Conservation (phyloP, 352 stramenopile genomes). For the Phytophthora rubi region DNA sequence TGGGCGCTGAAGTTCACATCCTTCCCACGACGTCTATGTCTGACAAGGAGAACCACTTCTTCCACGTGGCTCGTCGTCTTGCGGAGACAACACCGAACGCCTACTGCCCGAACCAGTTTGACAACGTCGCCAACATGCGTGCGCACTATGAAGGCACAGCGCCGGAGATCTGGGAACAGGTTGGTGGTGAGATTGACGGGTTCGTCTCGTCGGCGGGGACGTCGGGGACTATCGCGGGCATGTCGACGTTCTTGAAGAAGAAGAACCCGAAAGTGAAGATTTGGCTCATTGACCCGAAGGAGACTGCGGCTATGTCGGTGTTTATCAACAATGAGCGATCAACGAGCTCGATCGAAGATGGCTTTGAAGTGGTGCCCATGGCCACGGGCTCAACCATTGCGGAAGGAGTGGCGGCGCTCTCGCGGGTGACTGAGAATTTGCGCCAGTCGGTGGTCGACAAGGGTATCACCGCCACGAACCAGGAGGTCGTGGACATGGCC, state of each 20-base stretch:
- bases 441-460: constrained; percentile 90
- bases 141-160: constrained; percentile 84
- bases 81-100: constrained; percentile 40
- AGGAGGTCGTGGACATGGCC: constrained; percentile 95
- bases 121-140: constrained; percentile 76
- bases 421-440: constrained; percentile 94
- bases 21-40: constrained; percentile 67
- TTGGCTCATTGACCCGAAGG: constrained; percentile 84
- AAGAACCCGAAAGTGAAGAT: constrained; percentile 60
- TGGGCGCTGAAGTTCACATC: constrained; percentile 72
- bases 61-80: constrained; percentile 70
- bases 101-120: constrained; percentile 78
- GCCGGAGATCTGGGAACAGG: constrained; percentile 91
- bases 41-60: constrained; percentile 79
- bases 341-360: constrained; percentile 81
- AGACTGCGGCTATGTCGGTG: constrained; percentile 84
- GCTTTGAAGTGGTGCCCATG: constrained; percentile 89
- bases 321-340: constrained; percentile 75
- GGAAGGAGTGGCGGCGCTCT: constrained; percentile 92
- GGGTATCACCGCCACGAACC: constrained; percentile 91
- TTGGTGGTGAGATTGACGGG: constrained; percentile 89
- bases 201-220: constrained; percentile 92
- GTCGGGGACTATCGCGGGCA: constrained; percentile 92
- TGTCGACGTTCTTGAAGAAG: constrained; percentile 94
- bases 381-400: constrained; percentile 90